Evolutionary conservation across 257 asterid genomes (phyloP).

Genomic region (Datura wrightii): DNA sequence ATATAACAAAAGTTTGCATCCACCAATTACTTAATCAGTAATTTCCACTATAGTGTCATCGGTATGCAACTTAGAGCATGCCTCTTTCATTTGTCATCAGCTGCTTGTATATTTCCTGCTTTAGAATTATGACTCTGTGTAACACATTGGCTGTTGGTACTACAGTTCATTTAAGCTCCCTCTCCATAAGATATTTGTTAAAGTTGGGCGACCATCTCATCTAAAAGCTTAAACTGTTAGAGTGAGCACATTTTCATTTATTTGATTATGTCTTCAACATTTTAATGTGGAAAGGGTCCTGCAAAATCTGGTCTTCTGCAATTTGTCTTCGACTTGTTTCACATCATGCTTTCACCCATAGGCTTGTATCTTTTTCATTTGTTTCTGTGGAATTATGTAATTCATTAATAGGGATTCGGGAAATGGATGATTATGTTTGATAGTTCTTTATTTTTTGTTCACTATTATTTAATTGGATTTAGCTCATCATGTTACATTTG

Average conservation of each 20-base stretch:
- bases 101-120: constrained; percentile 23
- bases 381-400: not conserved
- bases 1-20: constrained; percentile 15
- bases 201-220: not conserved
- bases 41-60: not conserved
- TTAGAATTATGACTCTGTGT: not conserved
- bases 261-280: not conserved
- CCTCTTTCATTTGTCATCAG: not conserved
- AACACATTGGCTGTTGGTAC: not conserved
- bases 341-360: constrained; percentile 3
- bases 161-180: not conserved
- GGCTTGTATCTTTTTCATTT: constrained; percentile 14
- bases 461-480: not conserved
- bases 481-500: not conserved
- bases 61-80: not conserved
- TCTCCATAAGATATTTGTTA: not conserved
- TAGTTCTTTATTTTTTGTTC: not conserved
- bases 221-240: not conserved
- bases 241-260: not conserved
- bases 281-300: constrained; percentile 10
- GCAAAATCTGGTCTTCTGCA: not conserved
- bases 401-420: not conserved
- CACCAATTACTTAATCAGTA: not conserved
- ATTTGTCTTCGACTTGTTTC: not conserved
- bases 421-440: not conserved